phyloP scores from a whole-genome alignment of 2,329 filamentous ascomycete genomes.

The Penicillium paneum region DNA sequence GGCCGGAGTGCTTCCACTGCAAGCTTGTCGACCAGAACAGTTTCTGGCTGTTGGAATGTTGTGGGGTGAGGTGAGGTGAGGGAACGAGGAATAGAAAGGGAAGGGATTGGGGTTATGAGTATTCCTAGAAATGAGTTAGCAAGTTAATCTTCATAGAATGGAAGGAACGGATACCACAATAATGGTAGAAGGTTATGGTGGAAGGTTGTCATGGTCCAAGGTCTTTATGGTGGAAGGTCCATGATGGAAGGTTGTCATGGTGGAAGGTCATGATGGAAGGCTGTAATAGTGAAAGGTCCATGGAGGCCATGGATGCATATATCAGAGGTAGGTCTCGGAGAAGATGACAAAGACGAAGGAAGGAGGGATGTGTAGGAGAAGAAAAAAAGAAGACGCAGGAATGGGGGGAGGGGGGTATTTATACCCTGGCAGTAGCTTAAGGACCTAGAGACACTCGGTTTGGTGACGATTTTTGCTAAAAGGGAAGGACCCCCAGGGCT shows the following conservation, averaged over 20 bases:
- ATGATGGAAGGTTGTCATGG: background rate
- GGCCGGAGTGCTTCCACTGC: background rate
- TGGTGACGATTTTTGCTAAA: background rate
- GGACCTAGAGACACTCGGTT: background rate
- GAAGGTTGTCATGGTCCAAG: background rate
- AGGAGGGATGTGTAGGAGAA: background rate
- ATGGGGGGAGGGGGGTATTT: background rate
- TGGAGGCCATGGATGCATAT: background rate
- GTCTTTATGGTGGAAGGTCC: background rate
- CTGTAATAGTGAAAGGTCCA: too few relatives aligned
- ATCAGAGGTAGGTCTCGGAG: background rate
- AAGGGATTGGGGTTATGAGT: background rate
- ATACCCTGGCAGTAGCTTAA: background rate
- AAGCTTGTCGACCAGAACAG: background rate
- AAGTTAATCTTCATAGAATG: background rate
- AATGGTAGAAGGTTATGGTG: background rate
- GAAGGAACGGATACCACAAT: background rate
- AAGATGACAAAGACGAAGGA: background rate
- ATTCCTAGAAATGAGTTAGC: background rate
- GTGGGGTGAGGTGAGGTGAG: background rate
- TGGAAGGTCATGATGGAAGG: background rate
- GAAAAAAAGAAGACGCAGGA: background rate
- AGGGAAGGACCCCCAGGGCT: background rate
- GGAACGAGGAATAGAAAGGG: background rate
- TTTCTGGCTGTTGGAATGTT: background rate